Base-by-base conservation (phyloP, 352 stramenopile genomes). In the Elongisporangium undulatum region DNA sequence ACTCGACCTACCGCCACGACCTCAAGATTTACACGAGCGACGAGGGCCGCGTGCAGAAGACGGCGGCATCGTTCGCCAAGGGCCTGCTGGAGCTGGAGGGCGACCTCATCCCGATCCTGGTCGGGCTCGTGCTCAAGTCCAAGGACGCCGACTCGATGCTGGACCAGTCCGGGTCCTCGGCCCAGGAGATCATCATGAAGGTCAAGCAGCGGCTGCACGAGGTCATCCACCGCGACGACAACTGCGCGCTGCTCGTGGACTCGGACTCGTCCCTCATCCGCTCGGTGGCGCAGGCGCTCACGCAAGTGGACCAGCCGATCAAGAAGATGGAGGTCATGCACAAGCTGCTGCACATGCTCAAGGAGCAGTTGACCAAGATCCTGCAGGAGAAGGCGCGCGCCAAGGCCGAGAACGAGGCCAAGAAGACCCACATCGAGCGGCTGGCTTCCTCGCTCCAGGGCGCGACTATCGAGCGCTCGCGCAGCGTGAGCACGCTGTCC, bases 1-100 rank as follows among this genome's bases (percentile, higher is more conserved):
- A 99, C 81, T 99, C 97, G 50, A 99, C 97, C 2, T 99, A 98
- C 68, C 91, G 98, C 3, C 98, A 99, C 79, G 97, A 99, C 70
- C 75, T 99, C 13, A 99, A 99, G 74, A 99, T 99, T 58, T 99
- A 99, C 74, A 99, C 97, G 4, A 98, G 86, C 53, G 97, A 99
- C 67, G 98, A 99, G 87, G 98, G 98, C 3, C 83, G 98, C 21
- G 97, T 99, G 10, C 98, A 99, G 85, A 99, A 99, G 68, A 99
- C 98, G 10, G 98, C 97, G 0, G 98, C 98, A 16, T 98, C 97
- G 6, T 99, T 99, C 77, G 95, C 97, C 13, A 99, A 99, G 72
- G 87, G 97, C 16, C 72, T 99, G 64, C 70, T 99, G 29, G 97
- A 99, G 71, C 82, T 99, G 4, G 98, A 99, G 67, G 97, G 97